A percentile compares a stretch with the other conserved stretches of the same genome.
These are phyloP conservation scores for Pontederia paniculata DNA, from an alignment of 176 grass and related monocot genomes.

Conservation along the genomic window DNA sequence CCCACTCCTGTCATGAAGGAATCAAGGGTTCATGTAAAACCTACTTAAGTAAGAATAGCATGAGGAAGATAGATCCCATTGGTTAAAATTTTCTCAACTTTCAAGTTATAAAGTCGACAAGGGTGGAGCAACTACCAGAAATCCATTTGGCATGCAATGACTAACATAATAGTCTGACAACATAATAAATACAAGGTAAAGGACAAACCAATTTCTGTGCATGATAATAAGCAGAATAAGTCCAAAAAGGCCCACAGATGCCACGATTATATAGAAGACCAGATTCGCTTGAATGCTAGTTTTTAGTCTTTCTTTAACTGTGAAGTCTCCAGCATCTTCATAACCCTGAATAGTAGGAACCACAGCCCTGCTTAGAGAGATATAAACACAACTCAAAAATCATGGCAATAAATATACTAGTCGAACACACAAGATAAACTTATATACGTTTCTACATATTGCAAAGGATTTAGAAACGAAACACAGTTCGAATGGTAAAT, in stretches of 20 bases:
- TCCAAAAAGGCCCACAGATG: constrained; percentile 86
- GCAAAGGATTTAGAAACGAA: no score
- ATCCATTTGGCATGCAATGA: no score
- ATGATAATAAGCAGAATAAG: constrained; percentile 87
- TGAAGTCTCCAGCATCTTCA: constrained; percentile 97
- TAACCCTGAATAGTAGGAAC: constrained; percentile 97
- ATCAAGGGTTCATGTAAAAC: background rate
- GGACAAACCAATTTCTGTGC: constrained; percentile 59
- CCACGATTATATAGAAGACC: constrained; percentile 90
- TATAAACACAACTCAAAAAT: constrained; percentile 16
- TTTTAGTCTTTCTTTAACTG: constrained; percentile 92
- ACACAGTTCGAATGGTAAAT: no score
- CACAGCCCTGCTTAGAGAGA: constrained; percentile 79
- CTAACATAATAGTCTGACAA: background rate
- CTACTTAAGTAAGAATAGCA: background rate
- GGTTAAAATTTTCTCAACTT: no score
- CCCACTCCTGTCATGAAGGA: constrained; percentile 44
- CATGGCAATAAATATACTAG: background rate
- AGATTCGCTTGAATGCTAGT: constrained; percentile 92
- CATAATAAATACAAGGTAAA: constrained; percentile 24
- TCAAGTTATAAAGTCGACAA: no score
- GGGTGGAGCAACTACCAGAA: no score
- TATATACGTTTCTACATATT: background rate
- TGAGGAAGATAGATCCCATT: no score
- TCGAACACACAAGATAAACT: background rate